Base-by-base conservation (phyloP, 805 yeast genomes). In the Wickerhamiella australiensis region DNA sequence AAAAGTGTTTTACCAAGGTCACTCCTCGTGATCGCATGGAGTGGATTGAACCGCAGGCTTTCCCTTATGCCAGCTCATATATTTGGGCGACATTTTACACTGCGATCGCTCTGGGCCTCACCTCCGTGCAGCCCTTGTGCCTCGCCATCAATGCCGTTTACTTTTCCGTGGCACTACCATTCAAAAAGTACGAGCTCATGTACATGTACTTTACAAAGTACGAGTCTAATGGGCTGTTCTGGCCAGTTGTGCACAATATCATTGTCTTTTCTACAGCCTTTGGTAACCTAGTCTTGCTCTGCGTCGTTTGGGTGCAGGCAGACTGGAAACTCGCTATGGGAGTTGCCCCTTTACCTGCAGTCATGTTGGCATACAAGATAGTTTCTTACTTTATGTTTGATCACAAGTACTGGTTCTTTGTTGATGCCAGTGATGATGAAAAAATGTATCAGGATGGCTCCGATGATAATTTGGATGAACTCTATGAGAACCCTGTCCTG, bases 91-190 rank as follows among this genome's bases (percentile, higher is more conserved):
- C 64, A 27, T 67, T 67, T 48, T 61, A 65, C 49, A 50, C 61
- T 25, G 65, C 68, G 1, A 60, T 67, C 46, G 68, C 65, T 2
- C 55, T 67, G 3, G 61, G 65, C 2, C 66, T 67, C 51, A 61
- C 69, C 0, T 57, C 66, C 0, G 61, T 67, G 40, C 71, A 67
- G 56, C 71, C 71, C 3, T 54, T 67, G 13, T 60, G 66, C 13
- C 53, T 65, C 9, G 63, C 66, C 3, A 57, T 64, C 15, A 50
- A 62, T 18, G 59, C 64, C 3, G 52, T 64, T 13, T 61, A 61
- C 52, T 61, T 65, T 31, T 17, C 51, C 7, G 35, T 66, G 8
- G 65, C 65, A 25, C 47, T 57, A 1, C 61, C 68, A 5, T 29
- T 66, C 42, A 65, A 65, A 46, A 65, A 63, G 54, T 67, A 67